A percentile compares a stretch with the other conserved stretches of the same genome.
phyloP scores from a whole-genome alignment of 805 yeast species.

The Kodamaea kaohsiungensis region DNA sequence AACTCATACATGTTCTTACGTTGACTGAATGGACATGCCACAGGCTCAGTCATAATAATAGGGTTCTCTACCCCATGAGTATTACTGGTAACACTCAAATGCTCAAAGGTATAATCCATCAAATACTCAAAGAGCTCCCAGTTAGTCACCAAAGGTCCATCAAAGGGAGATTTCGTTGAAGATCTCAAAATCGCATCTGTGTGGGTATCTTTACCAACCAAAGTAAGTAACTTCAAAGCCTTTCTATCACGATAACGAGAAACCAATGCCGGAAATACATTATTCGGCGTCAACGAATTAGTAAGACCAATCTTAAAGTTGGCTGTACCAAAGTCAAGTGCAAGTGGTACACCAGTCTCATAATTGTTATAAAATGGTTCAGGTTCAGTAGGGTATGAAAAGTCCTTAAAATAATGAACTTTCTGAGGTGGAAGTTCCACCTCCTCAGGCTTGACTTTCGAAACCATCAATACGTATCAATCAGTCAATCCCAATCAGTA shows the following conservation, averaged over 20 bases:
- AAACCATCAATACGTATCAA: slow-evolving; percentile 3
- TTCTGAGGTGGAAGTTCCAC: slow-evolving; percentile 42
- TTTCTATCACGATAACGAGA: slow-evolving; percentile 81
- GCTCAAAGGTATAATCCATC: slow-evolving; percentile 80
- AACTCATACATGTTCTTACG: slow-evolving; percentile 76
- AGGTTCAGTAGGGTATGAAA: slow-evolving; percentile 32
- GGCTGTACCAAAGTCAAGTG: slow-evolving; percentile 81
- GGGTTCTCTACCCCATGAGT: slow-evolving; percentile 70
- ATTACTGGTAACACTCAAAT: slow-evolving; percentile 59
- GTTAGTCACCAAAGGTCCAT: slow-evolving; percentile 82
- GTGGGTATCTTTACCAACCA: slow-evolving; percentile 81
- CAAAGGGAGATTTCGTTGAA: slow-evolving; percentile 77
- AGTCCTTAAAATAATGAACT: slow-evolving; percentile 45
- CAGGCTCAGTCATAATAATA: slow-evolving; percentile 73
- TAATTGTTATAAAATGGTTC: slow-evolving; percentile 54
- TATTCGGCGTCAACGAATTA: slow-evolving; percentile 47
- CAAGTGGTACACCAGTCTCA: slow-evolving; percentile 67
- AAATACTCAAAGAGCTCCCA: slow-evolving; percentile 90
- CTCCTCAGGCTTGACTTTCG: slow-evolving; percentile 9
- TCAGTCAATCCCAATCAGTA: background rate
- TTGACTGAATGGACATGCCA: slow-evolving; percentile 71
- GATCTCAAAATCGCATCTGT: slow-evolving; percentile 69
- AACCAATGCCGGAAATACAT: slow-evolving; percentile 65
- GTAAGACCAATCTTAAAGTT: slow-evolving; percentile 61
- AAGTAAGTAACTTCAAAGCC: slow-evolving; percentile 57